Percentiles rank a stretch among this genome's conserved stretches.
These are phyloP conservation scores for Botrytis deweyae DNA, from an alignment of 2,329 filamentous ascomycete species.

Conservation along the genomic window DNA sequence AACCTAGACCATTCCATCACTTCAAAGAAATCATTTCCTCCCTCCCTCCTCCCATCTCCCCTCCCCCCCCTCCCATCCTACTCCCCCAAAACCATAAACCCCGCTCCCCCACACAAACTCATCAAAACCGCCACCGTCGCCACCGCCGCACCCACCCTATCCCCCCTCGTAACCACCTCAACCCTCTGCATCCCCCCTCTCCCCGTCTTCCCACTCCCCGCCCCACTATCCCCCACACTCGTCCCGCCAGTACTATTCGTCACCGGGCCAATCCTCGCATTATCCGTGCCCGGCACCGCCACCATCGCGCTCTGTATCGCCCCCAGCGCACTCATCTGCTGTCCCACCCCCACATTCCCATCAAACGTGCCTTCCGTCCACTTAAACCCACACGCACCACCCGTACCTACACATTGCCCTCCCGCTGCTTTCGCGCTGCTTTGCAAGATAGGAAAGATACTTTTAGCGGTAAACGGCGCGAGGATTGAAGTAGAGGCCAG, in stretches of 20 bases:
- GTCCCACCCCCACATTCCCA: slow-evolving; percentile 61
- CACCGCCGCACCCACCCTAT: slow-evolving; percentile 45
- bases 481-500: slow-evolving; percentile 62
- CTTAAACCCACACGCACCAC: slow-evolving; percentile 58
- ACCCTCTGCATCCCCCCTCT: background rate
- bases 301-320: slow-evolving; percentile 49
- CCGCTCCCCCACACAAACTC: slow-evolving; percentile 30
- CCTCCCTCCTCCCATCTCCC: too few relatives aligned
- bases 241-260: slow-evolving; percentile 43
- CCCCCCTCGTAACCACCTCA: slow-evolving; percentile 39
- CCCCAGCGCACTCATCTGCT: slow-evolving; percentile 70
- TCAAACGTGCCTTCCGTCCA: slow-evolving; percentile 57
- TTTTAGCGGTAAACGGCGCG: slow-evolving; percentile 56
- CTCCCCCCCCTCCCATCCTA: fast-evolving
- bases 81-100: slow-evolving; percentile 23
- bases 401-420: slow-evolving; percentile 57
- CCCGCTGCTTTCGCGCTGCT: slow-evolving; percentile 56
- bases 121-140: slow-evolving; percentile 41
- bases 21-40: too few relatives aligned
- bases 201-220: background rate
- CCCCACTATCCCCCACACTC: slow-evolving; percentile 35
- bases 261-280: slow-evolving; percentile 38
- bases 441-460: slow-evolving; percentile 53
- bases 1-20: background rate
- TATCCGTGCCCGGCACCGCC: slow-evolving; percentile 36